Evolutionary conservation across 1,284 basidiomycete species (phyloP).

Genomic region (Fistulina hepatica): DNA sequence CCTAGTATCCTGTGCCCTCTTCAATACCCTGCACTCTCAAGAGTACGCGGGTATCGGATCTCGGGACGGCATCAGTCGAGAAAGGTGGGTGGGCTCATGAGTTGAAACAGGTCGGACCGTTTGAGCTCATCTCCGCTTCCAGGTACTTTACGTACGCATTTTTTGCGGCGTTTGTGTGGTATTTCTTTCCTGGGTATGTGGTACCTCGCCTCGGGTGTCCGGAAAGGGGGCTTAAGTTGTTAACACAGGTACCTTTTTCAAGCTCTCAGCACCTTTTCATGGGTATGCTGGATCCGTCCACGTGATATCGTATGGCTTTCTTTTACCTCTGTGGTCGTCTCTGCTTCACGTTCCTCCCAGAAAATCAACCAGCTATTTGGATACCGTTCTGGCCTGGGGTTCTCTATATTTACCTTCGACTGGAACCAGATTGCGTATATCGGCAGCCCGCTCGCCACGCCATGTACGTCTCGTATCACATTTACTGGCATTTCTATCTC

Average conservation of each 20-base stretch:
- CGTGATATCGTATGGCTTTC: conserved; percentile 13
- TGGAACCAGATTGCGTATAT: conserved; percentile 40
- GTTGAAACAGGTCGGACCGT: no score
- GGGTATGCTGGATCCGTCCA: conserved; percentile 18
- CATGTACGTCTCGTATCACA: no score
- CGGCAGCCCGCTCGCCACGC: conserved; percentile 39
- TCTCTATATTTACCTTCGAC: conserved; percentile 30
- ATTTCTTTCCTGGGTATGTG: conserved; percentile 16
- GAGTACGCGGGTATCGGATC: conserved; percentile 52
- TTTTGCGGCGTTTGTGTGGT: conserved; percentile 7
- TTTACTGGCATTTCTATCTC: no score
- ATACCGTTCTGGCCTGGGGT: conserved; percentile 16
- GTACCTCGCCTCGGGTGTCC: no score
- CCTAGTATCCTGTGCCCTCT: conserved; percentile 68
- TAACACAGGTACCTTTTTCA: no score
- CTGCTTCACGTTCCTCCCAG: conserved; percentile 6
- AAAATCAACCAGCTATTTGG: conserved; percentile 18
- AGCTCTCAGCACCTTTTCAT: conserved; percentile 4
- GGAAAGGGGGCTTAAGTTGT: no score
- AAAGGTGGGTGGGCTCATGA: no score
- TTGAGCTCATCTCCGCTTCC: not conserved
- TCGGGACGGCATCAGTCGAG: conserved; percentile 59
- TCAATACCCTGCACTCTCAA: conserved; percentile 59
- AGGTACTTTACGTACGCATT: not conserved
- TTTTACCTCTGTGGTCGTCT: not conserved